A percentile compares a stretch with the other conserved stretches of the same genome.
These are phyloP conservation scores for Piper longum DNA, from an alignment of 164 flowering plant genomes.

Conservation along the genomic window DNA sequence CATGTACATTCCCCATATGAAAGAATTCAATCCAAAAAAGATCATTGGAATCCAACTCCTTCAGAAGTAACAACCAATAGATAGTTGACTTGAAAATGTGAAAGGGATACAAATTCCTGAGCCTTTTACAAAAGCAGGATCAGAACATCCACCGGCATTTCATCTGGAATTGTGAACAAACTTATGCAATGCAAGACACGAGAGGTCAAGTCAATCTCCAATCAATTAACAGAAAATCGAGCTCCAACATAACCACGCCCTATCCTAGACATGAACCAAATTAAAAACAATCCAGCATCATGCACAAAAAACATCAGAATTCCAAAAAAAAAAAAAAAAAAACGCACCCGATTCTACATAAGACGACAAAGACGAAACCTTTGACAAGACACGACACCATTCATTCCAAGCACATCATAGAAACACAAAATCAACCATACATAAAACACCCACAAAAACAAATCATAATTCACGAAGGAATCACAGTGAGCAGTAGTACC, in stretches of 20 bases:
- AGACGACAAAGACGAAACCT: neutral
- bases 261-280: no score
- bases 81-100: no score
- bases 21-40: neutral
- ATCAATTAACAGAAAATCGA: neutral
- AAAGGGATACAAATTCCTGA: no score
- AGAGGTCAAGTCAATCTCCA: neutral
- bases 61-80: no score
- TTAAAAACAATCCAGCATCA: no score
- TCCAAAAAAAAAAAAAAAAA: neutral
- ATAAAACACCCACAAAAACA: neutral
- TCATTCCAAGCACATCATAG: neutral
- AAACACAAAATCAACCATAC: neutral
- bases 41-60: no score
- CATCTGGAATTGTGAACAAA: neutral
- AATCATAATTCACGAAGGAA: neutral
- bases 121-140: neutral
- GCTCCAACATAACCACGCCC: no score
- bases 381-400: neutral
- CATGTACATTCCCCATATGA: neutral
- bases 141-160: neutral
- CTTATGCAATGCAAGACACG: neutral
- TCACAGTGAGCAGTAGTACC: constrained; percentile 20
- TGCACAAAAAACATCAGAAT: no score
- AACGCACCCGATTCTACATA: neutral